Percentiles rank a stretch among this genome's conserved stretches.
Conservation (phyloP, 495 filamentous ascomycete genomes). For the Lasiosphaeria hispida region DNA sequence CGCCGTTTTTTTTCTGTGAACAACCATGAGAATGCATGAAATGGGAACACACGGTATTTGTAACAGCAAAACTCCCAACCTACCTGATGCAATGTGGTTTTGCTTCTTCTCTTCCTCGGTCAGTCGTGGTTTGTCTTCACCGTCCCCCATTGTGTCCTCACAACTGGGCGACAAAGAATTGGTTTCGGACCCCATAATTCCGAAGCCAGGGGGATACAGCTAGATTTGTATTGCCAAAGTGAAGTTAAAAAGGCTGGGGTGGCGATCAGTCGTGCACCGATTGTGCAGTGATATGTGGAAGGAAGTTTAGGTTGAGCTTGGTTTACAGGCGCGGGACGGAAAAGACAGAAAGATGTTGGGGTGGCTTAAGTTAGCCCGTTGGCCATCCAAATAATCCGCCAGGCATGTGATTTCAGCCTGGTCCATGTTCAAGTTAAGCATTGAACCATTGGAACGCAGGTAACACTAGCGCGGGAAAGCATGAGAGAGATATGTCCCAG, state of each 20-base stretch:
- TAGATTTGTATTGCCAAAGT: too few relatives aligned
- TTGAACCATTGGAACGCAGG: too few relatives aligned
- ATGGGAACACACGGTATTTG: not conserved
- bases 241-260: too few relatives aligned
- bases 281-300: too few relatives aligned
- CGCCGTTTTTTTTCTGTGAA: slow-evolving; percentile 78
- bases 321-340: not conserved
- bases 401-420: not conserved
- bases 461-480: too few relatives aligned
- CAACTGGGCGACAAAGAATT: not conserved
- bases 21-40: not conserved
- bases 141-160: slow-evolving; percentile 1
- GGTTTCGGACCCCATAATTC: not conserved
- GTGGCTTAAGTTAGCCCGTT: not conserved
- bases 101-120: slow-evolving; percentile 86
- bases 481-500: too few relatives aligned
- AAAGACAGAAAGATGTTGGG: not conserved
- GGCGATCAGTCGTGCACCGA: too few relatives aligned
- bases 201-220: too few relatives aligned
- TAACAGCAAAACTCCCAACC: not conserved
- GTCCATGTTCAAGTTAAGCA: too few relatives aligned
- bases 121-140: slow-evolving; percentile 67
- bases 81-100: slow-evolving; percentile 79
- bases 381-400: not conserved
- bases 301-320: too few relatives aligned